These are phyloP conservation scores for Gynandropsis gynandra DNA, from an alignment of 345 rosid genomes.

Conservation along the genomic window DNA sequence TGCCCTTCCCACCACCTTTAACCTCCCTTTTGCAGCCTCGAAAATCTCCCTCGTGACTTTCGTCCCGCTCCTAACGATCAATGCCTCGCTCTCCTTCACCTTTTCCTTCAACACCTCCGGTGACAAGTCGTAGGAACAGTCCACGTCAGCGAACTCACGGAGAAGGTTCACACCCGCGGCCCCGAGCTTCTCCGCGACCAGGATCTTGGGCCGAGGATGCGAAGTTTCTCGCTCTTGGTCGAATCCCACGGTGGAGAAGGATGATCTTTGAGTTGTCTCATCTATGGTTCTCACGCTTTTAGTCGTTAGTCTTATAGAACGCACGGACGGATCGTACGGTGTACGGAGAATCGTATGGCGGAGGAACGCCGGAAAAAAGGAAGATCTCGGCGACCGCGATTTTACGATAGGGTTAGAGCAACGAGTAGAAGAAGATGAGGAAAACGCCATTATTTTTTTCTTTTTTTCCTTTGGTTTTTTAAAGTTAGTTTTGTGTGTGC, in stretches of 20 bases:
- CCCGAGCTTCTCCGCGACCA: constrained; percentile 84
- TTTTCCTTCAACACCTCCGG: constrained; percentile 48
- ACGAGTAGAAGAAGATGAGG: constrained; percentile 29
- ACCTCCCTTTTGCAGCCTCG: constrained; percentile 56
- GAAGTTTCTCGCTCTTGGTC: neutral
- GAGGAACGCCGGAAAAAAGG: constrained; percentile 22
- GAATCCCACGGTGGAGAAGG: too few relatives aligned
- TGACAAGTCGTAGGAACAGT: constrained; percentile 59
- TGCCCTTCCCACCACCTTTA: constrained; percentile 82
- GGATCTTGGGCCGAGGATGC: constrained; percentile 34
- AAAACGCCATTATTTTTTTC: constrained; percentile 22
- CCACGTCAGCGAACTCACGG: constrained; percentile 44
- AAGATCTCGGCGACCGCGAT: constrained; percentile 17
- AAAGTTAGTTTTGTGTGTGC: too few relatives aligned
- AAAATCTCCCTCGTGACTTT: constrained; percentile 72
- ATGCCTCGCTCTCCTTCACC: constrained; percentile 50
- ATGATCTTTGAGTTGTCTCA: constrained; percentile 13
- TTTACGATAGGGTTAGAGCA: constrained; percentile 25
- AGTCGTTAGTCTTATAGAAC: neutral
- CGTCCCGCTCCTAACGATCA: constrained; percentile 85
- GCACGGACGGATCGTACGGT: constrained; percentile 11
- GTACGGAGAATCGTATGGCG: constrained; percentile 19
- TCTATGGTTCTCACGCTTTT: constrained; percentile 14
- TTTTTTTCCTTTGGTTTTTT: neutral
- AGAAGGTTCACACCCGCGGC: constrained; percentile 57